Evolutionary conservation across 495 filamentous ascomycete species (phyloP).

Genomic region (Xylaria curta): DNA sequence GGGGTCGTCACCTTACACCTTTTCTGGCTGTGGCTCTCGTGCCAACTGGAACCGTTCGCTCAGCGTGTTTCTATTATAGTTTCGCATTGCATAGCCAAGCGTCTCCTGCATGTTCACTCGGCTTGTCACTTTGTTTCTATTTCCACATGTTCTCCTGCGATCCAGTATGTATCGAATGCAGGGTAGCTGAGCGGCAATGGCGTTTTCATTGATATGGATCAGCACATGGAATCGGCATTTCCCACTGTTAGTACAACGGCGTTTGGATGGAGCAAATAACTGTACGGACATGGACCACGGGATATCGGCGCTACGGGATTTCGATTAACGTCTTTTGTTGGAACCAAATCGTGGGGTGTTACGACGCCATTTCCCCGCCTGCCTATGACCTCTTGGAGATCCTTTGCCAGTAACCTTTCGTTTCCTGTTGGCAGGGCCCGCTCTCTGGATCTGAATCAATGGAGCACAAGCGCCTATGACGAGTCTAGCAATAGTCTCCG

Average conservation of each 20-base stretch:
- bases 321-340: constrained; percentile 8
- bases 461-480: constrained; percentile 1
- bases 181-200: constrained; percentile 11
- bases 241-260: constrained; percentile 14
- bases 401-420: not conserved
- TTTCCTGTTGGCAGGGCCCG: constrained; percentile 1
- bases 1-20: constrained; percentile 4
- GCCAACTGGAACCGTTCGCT: constrained; percentile 5
- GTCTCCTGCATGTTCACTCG: constrained; percentile 15
- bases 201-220: constrained; percentile 20
- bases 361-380: constrained; percentile 12
- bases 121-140: constrained; percentile 4
- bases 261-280: constrained; percentile 16
- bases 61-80: constrained; percentile 8
- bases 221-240: constrained; percentile 19
- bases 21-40: constrained; percentile 17
- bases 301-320: constrained; percentile 23
- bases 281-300: constrained; percentile 4
- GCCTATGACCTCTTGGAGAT: not conserved
- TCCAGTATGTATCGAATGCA: not conserved
- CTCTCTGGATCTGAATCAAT: constrained; percentile 1
- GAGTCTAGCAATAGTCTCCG: constrained; percentile 22
- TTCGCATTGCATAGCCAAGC: constrained; percentile 23
- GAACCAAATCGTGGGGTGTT: constrained; percentile 21
- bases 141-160: constrained; percentile 10